Conservation (phyloP, 352 stramenopile genomes). For the Phytophthora kernoviae region DNA sequence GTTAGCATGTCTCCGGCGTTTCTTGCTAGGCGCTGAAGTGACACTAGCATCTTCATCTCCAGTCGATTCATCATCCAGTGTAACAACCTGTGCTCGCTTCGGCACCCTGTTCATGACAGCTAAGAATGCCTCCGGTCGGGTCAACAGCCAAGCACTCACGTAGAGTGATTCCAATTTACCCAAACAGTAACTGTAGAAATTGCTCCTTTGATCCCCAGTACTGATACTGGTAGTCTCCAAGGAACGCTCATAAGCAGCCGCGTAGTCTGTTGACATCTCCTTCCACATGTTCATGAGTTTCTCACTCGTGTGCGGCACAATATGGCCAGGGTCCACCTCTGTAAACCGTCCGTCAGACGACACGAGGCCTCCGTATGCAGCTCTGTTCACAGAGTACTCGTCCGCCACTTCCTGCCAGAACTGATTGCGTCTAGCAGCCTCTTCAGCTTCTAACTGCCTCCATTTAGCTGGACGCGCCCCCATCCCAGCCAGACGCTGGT, state of each 20-base stretch:
- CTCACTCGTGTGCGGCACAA: neutral
- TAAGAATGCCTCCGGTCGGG: constrained; percentile 4
- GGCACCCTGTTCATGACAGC: constrained; percentile 6
- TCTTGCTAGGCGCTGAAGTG: neutral
- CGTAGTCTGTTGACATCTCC: neutral
- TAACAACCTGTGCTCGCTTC: neutral
- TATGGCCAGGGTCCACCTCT: neutral
- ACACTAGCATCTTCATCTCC: neutral
- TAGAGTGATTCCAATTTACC: constrained; percentile 7
- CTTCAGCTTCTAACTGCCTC: neutral
- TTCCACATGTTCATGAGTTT: constrained; percentile 2
- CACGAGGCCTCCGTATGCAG: neutral
- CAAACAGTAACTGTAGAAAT: constrained; percentile 1
- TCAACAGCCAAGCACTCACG: constrained; percentile 2
- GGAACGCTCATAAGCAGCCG: neutral
- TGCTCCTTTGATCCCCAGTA: too few relatives aligned
- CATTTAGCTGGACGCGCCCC: neutral
- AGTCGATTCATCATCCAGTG: neutral
- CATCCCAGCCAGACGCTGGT: constrained; percentile 5
- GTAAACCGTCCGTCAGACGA: neutral
- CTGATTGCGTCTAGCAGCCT: neutral
- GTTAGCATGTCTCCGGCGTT: neutral
- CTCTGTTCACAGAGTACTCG: neutral
- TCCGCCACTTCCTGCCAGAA: neutral
- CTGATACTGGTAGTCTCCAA: neutral